Evolutionary conservation across 2,329 filamentous ascomycete species (phyloP).

Genomic region (Colletotrichum sp.): DNA sequence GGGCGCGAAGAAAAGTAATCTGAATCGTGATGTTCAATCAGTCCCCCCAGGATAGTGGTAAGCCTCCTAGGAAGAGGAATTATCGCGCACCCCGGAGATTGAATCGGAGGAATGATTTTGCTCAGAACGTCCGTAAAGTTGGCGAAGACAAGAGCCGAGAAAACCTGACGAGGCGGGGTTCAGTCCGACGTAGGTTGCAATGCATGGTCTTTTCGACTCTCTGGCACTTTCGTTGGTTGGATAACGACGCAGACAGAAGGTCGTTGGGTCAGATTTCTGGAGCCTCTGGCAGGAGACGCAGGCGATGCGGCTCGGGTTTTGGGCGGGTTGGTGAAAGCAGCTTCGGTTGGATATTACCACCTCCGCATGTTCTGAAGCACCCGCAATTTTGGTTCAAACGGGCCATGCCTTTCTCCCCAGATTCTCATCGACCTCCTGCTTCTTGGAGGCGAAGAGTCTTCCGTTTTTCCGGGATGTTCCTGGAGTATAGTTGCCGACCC

Average conservation of each 20-base stretch:
- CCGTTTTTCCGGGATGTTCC: not conserved
- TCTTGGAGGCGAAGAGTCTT: not conserved
- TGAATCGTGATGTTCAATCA: not conserved
- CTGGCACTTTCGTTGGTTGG: not conserved
- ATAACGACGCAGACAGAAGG: not conserved
- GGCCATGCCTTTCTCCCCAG: not conserved
- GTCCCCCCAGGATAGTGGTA: not conserved
- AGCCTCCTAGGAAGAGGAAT: not conserved
- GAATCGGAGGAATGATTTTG: not conserved
- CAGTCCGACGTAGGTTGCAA: not conserved
- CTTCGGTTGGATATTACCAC: not conserved
- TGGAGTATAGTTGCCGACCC: not conserved
- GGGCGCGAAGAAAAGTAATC: not conserved
- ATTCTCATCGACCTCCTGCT: not conserved
- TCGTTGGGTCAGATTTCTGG: not conserved
- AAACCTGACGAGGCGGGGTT: not conserved
- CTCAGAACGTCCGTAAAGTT: not conserved
- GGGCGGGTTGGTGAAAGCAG: not conserved
- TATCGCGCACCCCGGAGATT: not conserved
- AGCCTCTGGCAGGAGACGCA: not conserved
- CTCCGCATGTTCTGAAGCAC: not conserved
- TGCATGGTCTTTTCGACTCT: not conserved
- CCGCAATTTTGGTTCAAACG: not conserved
- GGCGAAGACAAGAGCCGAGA: not conserved
- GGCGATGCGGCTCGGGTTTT: not conserved